Conservation (phyloP, 2,329 filamentous ascomycete species). For the Diaporthe nobilis region DNA sequence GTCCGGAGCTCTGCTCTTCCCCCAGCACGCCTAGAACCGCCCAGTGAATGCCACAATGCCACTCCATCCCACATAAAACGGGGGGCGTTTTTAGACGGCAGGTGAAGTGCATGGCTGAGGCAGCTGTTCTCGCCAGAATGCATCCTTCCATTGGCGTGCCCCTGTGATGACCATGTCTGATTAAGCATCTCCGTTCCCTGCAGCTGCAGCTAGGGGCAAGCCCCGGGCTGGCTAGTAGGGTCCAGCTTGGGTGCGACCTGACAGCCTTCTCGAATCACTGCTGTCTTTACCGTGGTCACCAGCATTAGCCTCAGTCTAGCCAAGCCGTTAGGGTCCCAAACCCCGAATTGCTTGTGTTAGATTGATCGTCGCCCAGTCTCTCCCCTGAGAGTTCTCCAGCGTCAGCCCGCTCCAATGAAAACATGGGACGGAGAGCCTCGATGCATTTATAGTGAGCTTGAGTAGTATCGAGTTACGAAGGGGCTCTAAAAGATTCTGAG, state of each 20-base stretch:
- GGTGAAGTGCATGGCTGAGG: neutral
- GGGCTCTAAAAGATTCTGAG: neutral
- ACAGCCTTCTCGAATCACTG: conserved; percentile 10
- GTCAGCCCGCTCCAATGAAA: neutral
- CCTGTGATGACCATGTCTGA: conserved; percentile 12
- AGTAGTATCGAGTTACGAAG: neutral
- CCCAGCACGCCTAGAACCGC: conserved; percentile 9
- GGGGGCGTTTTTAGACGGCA: neutral
- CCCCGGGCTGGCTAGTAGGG: neutral
- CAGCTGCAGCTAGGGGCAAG: conserved; percentile 17
- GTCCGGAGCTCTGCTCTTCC: neutral
- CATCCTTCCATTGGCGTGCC: neutral
- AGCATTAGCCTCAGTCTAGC: conserved; percentile 1
- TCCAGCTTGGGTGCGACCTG: neutral
- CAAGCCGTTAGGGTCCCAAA: neutral
- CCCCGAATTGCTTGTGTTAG: neutral
- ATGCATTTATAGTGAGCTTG: neutral
- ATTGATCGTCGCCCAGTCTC: neutral
- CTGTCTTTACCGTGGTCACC: neutral
- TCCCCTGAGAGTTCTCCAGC: neutral
- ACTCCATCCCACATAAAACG: neutral
- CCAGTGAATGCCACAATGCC: neutral
- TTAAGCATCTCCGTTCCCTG: conserved; percentile 12
- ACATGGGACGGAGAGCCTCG: neutral
- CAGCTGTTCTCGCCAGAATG: neutral